A percentile compares a stretch with the other conserved stretches of the same genome.
Evolutionary conservation across 2,329 filamentous ascomycete genomes (phyloP).

Genomic region (Zymoseptoria ardabiliae): DNA sequence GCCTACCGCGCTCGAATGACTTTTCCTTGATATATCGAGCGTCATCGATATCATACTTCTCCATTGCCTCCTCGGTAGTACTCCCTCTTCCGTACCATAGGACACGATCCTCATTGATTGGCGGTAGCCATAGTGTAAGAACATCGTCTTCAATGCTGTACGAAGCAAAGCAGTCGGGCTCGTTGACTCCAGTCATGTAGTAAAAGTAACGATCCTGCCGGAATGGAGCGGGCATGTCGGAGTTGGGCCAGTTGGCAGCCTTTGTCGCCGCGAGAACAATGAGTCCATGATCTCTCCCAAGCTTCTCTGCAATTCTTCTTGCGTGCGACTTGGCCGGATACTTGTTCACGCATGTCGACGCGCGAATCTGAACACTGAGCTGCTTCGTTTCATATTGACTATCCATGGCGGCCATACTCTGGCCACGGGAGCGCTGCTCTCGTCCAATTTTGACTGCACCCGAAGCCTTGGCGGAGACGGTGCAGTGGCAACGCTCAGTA

Average conservation of each 20-base stretch:
- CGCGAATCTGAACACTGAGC: constrained; percentile 5
- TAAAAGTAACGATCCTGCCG: constrained; percentile 78
- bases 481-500: neutral
- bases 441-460: neutral
- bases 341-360: constrained; percentile 32
- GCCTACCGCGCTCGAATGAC: neutral
- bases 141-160: constrained; percentile 70
- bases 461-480: neutral
- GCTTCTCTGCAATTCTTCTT: constrained; percentile 67
- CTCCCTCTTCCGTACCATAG: constrained; percentile 90
- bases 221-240: constrained; percentile 74
- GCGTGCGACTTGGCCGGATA: constrained; percentile 85
- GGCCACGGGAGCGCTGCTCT: neutral
- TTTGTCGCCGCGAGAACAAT: constrained; percentile 69
- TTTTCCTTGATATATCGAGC: constrained; percentile 45
- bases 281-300: constrained; percentile 58
- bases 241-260: constrained; percentile 48
- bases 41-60: constrained; percentile 71
- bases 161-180: constrained; percentile 71
- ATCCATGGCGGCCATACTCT: neutral
- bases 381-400: neutral
- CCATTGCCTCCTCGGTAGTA: constrained; percentile 64
- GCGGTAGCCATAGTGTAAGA: constrained; percentile 84
- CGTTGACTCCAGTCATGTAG: constrained; percentile 80
- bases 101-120: constrained; percentile 77